Percentiles rank a stretch among this genome's conserved stretches.
Conservation (phyloP, 2,329 filamentous ascomycete genomes). For the Scytalidium sp. region DNA sequence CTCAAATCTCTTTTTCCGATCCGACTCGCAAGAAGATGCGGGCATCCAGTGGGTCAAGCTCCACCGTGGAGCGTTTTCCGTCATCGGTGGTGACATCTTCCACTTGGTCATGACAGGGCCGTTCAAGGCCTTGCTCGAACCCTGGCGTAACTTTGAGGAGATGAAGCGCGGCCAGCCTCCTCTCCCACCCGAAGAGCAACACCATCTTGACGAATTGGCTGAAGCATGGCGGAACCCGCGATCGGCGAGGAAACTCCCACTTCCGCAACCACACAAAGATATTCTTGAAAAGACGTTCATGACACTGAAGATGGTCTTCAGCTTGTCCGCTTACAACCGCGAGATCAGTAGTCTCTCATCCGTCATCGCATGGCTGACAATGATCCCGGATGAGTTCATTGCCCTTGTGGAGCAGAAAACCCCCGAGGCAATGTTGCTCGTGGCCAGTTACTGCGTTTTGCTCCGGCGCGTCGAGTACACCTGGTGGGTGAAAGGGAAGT, state of each 20-base stretch:
- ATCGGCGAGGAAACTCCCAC: background rate
- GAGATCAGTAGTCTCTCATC: constrained; percentile 13
- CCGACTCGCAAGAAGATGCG: constrained; percentile 20
- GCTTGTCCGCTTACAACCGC: constrained; percentile 19
- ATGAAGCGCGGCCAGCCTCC: background rate
- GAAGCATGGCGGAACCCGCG: constrained; percentile 11
- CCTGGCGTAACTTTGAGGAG: constrained; percentile 15
- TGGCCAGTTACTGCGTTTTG: background rate
- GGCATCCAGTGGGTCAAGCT: constrained; percentile 29
- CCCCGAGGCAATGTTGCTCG: constrained; percentile 1
- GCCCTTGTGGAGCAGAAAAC: constrained; percentile 29
- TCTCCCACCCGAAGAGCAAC: constrained; percentile 12
- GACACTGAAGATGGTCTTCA: constrained; percentile 14
- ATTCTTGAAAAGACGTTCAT: constrained; percentile 11
- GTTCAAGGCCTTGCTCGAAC: constrained; percentile 17
- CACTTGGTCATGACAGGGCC: constrained; percentile 18
- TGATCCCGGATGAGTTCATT: constrained; percentile 28
- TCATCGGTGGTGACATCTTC: constrained; percentile 17
- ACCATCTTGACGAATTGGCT: constrained; percentile 12
- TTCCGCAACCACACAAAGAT: constrained; percentile 6
- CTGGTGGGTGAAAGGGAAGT: constrained; percentile 28
- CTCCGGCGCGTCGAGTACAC: background rate
- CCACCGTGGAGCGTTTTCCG: constrained; percentile 25
- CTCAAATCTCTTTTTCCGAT: constrained; percentile 29
- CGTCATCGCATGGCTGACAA: constrained; percentile 35